These are phyloP conservation scores for Bruguiera parviflora DNA, from an alignment of 345 rosid species.

Conservation along the genomic window DNA sequence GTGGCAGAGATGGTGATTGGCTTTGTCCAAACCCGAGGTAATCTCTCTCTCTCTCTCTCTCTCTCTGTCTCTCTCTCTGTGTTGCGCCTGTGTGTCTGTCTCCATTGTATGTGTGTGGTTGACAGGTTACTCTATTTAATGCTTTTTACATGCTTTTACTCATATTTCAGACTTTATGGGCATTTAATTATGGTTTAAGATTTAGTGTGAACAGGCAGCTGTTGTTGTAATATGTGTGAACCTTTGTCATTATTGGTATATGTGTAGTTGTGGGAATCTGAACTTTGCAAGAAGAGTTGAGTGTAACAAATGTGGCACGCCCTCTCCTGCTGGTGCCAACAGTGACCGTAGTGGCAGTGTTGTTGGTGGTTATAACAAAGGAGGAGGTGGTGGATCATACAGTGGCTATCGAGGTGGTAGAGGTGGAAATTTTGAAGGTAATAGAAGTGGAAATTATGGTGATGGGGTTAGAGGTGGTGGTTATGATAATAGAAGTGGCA, in stretches of 20 bases:
- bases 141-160: not conserved
- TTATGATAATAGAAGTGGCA: constrained; percentile 37
- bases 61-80: not conserved
- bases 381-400: constrained; percentile 55
- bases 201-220: not conserved
- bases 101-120: too few species aligned
- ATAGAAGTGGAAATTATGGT: constrained; percentile 19
- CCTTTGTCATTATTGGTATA: constrained; percentile 28
- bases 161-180: not conserved
- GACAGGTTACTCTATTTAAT: too few species aligned
- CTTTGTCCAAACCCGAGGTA: constrained; percentile 4
- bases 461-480: constrained; percentile 43
- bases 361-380: constrained; percentile 48
- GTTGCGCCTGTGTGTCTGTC: too few species aligned
- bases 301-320: constrained; percentile 93
- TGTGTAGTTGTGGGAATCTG: constrained; percentile 90
- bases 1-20: constrained; percentile 1
- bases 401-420: constrained; percentile 47
- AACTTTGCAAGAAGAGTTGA: constrained; percentile 93
- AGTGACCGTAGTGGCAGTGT: constrained; percentile 33
- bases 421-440: constrained; percentile 23
- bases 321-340: constrained; percentile 58
- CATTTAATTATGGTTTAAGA: not conserved
- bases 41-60: not conserved
- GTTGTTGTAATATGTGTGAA: not conserved